Conservation (phyloP, 2,329 filamentous ascomycete species). For the Colletotrichum tabaci region DNA sequence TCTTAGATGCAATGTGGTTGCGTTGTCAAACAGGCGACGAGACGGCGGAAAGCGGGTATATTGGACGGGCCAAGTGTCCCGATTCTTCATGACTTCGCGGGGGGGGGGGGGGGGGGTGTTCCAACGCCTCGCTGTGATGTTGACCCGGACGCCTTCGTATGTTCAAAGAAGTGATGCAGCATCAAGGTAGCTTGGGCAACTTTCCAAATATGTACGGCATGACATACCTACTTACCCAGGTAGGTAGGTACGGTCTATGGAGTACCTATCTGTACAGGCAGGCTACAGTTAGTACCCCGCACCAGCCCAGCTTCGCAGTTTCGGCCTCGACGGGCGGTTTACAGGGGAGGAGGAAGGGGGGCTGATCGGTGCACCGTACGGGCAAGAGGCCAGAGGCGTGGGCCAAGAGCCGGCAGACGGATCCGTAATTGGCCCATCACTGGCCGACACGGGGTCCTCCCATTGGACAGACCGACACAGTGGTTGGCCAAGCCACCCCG, state of each 20-base stretch:
- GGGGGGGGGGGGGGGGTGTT: background rate
- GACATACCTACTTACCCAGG: background rate
- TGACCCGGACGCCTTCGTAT: background rate
- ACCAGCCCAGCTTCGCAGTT: conserved; percentile 14
- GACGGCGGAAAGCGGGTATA: conserved; percentile 7
- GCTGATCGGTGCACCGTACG: conserved; percentile 20
- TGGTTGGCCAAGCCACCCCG: conserved; percentile 37
- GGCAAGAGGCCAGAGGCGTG: conserved; percentile 16
- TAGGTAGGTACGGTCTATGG: too few species aligned
- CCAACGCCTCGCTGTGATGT: background rate
- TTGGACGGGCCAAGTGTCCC: conserved; percentile 13
- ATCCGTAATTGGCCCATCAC: conserved; percentile 24
- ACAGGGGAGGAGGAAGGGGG: conserved; percentile 26
- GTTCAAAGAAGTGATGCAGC: background rate
- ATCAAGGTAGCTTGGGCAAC: background rate
- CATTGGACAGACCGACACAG: conserved; percentile 35
- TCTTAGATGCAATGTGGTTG: background rate
- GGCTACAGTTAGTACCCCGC: conserved; percentile 31
- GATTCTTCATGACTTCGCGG: background rate
- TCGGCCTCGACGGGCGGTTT: conserved; percentile 1
- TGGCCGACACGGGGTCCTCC: background rate
- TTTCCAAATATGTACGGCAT: conserved; percentile 5
- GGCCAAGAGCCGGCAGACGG: conserved; percentile 15
- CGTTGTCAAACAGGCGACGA: background rate
- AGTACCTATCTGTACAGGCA: too few species aligned